phyloP scores from a whole-genome alignment of 2,329 filamentous ascomycete species.

The Thielaviopsis ethacetica region DNA sequence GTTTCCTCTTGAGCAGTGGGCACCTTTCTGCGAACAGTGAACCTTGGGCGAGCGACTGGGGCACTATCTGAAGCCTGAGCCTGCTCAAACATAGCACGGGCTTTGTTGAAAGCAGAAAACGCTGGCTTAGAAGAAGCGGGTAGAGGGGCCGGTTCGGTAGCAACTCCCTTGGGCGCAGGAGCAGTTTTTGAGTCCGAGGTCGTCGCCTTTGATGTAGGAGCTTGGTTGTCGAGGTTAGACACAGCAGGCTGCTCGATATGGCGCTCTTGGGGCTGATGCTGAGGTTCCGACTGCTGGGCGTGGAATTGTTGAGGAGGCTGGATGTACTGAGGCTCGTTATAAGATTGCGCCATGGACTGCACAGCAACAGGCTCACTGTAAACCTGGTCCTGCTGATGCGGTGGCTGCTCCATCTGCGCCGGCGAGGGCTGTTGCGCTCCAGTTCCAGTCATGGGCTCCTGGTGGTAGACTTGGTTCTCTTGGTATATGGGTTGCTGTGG shows the following conservation, averaged over 20 bases:
- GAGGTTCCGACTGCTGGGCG: background rate
- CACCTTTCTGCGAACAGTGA: background rate
- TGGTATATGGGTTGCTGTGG: constrained; percentile 1
- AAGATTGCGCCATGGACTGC: background rate
- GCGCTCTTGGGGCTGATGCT: background rate
- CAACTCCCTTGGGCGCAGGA: background rate
- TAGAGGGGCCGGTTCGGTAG: background rate
- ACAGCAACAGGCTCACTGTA: background rate
- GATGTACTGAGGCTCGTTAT: background rate
- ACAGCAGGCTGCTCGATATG: background rate
- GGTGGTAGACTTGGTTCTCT: background rate
- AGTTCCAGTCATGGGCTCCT: background rate
- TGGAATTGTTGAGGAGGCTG: background rate
- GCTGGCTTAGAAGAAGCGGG: background rate
- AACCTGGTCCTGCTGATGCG: background rate
- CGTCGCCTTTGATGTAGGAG: background rate
- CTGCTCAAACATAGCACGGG: background rate
- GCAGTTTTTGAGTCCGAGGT: background rate
- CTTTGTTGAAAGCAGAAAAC: background rate
- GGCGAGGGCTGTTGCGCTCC: background rate
- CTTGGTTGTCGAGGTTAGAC: background rate
- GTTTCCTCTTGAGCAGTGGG: background rate
- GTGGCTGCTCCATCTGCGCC: background rate
- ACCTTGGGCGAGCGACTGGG: background rate
- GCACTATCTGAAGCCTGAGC: background rate